Base-by-base conservation (phyloP, 768 basidiomycete genomes). In the Naganishia kalamii region DNA sequence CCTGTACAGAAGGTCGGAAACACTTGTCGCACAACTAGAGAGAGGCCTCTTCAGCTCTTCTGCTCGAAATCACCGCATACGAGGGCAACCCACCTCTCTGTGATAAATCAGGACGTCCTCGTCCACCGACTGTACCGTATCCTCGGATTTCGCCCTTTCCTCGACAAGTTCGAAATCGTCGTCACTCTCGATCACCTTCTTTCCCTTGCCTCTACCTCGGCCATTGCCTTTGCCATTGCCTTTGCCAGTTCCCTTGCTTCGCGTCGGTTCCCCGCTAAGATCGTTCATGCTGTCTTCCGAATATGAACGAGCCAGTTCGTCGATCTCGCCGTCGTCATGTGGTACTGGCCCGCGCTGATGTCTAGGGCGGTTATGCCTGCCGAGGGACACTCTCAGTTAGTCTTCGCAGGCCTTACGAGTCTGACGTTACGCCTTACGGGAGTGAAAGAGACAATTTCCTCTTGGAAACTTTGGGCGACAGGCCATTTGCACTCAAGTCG, bases 11-110 rank as follows among this genome's bases (percentile, higher is more conserved):
- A 11, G 47, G 52, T 32, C 54, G 52, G 35, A 43, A 23, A 33
- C 64, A 65, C 40, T 60, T 65, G 32, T 65, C 52, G 27, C 64
- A 65, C 19, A 40, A 51, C 63, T 64, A 51, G n/a, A n/a, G n/a
- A n/a, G n/a, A n/a, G n/a, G n/a, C n/a, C n/a, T n/a, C n/a, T n/a
- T n/a, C n/a, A n/a, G n/a, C n/a, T n/a, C n/a, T n/a, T n/a, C n/a
- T n/a, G n/a, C n/a, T n/a, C 8, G 10, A n/a, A 48, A n/a, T 8
- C 47, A 7, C 10, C n/a, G 25, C 7, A 43, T 8, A 12, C 21
- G 37, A 6, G 3, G 25, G 4, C 23, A 8, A n/a, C 60, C 32
- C 25, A 61, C 60, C 43, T 48, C 46, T 21, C 46, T 46, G 40
- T 61, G 60, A n/a, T 46, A 61, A 33, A 44, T 30, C 15, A 61